A percentile compares a stretch with the other conserved stretches of the same genome.
Evolutionary conservation across 352 stramenopile genomes (phyloP).

Genomic region (Globisporangium paroecandrum): DNA sequence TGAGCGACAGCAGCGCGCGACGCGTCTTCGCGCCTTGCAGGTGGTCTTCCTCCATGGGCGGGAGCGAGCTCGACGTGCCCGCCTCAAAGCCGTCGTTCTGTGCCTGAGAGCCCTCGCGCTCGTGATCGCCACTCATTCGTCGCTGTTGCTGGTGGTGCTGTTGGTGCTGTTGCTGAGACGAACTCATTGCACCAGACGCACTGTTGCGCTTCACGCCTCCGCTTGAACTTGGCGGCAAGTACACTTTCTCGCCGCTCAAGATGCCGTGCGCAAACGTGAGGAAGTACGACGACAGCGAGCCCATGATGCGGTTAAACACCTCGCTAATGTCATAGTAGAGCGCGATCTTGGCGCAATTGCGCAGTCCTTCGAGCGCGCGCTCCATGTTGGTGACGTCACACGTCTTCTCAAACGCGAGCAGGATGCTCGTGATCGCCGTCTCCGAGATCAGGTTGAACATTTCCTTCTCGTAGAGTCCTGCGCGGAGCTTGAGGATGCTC

Average conservation of each 20-base stretch:
- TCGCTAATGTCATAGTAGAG: constrained; percentile 81
- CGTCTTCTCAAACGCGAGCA: constrained; percentile 82
- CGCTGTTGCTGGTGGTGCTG: constrained; percentile 5
- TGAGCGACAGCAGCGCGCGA: constrained; percentile 68
- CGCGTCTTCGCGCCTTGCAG: constrained; percentile 71
- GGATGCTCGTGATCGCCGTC: constrained; percentile 72
- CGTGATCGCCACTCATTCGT: constrained; percentile 7
- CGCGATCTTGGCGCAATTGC: constrained; percentile 83
- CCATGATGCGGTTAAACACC: constrained; percentile 84
- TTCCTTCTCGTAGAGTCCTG: constrained; percentile 82
- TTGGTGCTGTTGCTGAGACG: not conserved
- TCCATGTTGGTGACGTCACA: constrained; percentile 84
- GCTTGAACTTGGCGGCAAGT: constrained; percentile 47
- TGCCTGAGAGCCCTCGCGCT: not conserved
- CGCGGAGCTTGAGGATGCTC: constrained; percentile 80
- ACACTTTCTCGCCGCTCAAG: constrained; percentile 81
- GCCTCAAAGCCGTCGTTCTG: constrained; percentile 4
- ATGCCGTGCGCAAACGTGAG: constrained; percentile 82
- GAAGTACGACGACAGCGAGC: constrained; percentile 75
- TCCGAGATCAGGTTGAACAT: constrained; percentile 87
- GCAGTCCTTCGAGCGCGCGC: constrained; percentile 70
- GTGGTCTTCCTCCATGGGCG: constrained; percentile 55
- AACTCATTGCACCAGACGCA: not conserved
- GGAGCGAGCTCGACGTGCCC: not conserved
- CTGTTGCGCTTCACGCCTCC: constrained; percentile 21